Evolutionary conservation across 1,284 basidiomycete genomes (phyloP), one percentile per base, ranked within the genome.

Genomic region (Ceratorhiza oryzae-sativae): DNA sequence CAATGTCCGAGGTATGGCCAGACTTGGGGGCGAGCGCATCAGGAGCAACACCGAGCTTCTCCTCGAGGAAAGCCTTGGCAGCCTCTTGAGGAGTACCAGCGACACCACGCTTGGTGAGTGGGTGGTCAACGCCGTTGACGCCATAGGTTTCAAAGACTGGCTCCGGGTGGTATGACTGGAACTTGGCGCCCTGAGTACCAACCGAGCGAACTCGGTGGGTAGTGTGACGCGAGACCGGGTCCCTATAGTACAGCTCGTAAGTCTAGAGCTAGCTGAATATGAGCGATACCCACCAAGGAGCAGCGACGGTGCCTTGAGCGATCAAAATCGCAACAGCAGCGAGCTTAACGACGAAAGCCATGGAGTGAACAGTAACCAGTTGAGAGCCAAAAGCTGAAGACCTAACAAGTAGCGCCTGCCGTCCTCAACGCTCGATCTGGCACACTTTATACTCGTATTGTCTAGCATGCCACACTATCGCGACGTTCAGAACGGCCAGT

Each of bases 41-140:
- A 5, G 77, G 53, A 45, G 77, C 74, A 5, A 82, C 72, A 5
- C 77, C 76, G 41, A 83, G 78, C 55, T 78, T 79, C 1, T 78
- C 77, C 32, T 78, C 75, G 18, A 82, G 75, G 76, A 82, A 84
- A 0, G 80, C 75, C 27, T 80, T 73, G 32, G 83, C 80, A 20
- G 79, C 77, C 23, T 81, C 80, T 58, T 80, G 76, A 15, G 80
- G 59, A 30, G 75, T 59, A 15, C 72, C 75, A 45, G 75, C 70
- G 25, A 76, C 75, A 6, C 63, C 79, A 18, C 81, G 79, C 68
- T 77, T 80, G 30, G 77, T 32, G 25, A 70, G 53, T 27, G 53
- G 65, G 13, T 70, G 49, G 42, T 58, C 65, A 12, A 70, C 53
- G 23, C 65, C 65, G 2, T 1, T 34, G 9, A 34, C 41, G 25